Evolutionary conservation across 164 flowering plant genomes (phyloP).

Genomic region (Aristolochia fimbriata): DNA sequence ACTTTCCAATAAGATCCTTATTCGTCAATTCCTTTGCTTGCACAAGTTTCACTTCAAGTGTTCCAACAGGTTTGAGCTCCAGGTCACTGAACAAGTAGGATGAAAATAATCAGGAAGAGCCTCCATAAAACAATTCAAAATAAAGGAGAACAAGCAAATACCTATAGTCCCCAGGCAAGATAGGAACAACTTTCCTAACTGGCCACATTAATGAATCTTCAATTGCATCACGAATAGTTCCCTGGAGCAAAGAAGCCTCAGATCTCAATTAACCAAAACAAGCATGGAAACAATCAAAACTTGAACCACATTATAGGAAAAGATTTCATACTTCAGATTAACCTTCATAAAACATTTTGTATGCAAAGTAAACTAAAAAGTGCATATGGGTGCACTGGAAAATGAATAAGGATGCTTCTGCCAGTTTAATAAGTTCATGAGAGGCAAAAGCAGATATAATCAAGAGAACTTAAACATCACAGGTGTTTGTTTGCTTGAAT

Average conservation of each 20-base stretch:
- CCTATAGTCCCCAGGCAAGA: conserved; percentile 98
- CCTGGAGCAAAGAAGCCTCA: conserved; percentile 31
- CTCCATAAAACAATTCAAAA: not conserved
- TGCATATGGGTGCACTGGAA: too few relatives aligned
- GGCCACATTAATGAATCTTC: conserved; percentile 98
- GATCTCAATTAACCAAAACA: conserved; percentile 1
- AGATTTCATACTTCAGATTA: too few relatives aligned
- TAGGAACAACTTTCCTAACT: conserved; percentile 82
- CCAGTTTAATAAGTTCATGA: too few relatives aligned
- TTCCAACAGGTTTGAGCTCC: conserved; percentile 91
- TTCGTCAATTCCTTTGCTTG: conserved; percentile 89
- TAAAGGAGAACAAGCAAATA: conserved; percentile 7
- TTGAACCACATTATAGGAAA: not conserved
- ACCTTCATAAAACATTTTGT: too few relatives aligned
- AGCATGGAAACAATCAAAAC: not conserved
- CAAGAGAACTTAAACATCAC: too few relatives aligned
- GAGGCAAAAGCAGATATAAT: too few relatives aligned
- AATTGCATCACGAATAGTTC: conserved; percentile 73
- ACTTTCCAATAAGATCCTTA: conserved; percentile 90
- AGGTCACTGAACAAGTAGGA: conserved; percentile 48
- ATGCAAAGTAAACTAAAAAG: too few relatives aligned
- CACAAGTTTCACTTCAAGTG: conserved; percentile 91
- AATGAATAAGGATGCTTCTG: too few relatives aligned
- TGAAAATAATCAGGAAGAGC: conserved; percentile 1
- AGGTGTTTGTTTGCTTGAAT: too few relatives aligned